Evolutionary conservation across 2,329 filamentous ascomycete species (phyloP).

Genomic region (Stemphylium vesicarium): DNA sequence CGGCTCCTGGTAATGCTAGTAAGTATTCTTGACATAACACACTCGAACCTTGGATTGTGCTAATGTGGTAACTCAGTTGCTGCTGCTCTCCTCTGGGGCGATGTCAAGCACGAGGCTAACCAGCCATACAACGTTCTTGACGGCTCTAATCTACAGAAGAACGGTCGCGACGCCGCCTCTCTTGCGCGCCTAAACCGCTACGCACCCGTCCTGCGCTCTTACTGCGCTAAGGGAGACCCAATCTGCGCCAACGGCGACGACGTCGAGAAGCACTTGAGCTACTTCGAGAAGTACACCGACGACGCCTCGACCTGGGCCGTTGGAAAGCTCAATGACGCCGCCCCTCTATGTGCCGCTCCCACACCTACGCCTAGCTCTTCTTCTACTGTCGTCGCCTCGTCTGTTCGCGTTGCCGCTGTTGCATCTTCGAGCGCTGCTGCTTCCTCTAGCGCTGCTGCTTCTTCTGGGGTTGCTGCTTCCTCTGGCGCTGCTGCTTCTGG

Average conservation of each 20-base stretch:
- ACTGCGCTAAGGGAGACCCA: slow-evolving; percentile 66
- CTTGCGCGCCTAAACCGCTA: slow-evolving; percentile 29
- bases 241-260: slow-evolving; percentile 69
- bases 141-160: slow-evolving; percentile 23
- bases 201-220: slow-evolving; percentile 63
- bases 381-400: slow-evolving; percentile 23
- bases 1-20: slow-evolving; percentile 33
- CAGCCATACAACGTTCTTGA: slow-evolving; percentile 32
- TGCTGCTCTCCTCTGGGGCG: slow-evolving; percentile 35
- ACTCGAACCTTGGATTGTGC: slow-evolving; percentile 22
- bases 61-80: slow-evolving; percentile 30
- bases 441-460: slow-evolving; percentile 3
- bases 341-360: slow-evolving; percentile 28
- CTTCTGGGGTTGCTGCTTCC: slow-evolving; percentile 7
- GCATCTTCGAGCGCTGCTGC: slow-evolving; percentile 18
- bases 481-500: slow-evolving; percentile 14
- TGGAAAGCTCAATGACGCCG: slow-evolving; percentile 28
- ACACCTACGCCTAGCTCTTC: slow-evolving; percentile 27
- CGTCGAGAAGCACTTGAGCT: slow-evolving; percentile 63
- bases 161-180: slow-evolving; percentile 18
- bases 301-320: slow-evolving; percentile 32
- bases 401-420: slow-evolving; percentile 22
- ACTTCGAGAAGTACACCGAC: slow-evolving; percentile 50
- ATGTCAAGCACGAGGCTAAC: slow-evolving; percentile 29
- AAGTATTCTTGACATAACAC: slow-evolving; percentile 24